Evolutionary conservation across 352 stramenopile genomes (phyloP).

Genomic region (Phytophthora hybrid): DNA sequence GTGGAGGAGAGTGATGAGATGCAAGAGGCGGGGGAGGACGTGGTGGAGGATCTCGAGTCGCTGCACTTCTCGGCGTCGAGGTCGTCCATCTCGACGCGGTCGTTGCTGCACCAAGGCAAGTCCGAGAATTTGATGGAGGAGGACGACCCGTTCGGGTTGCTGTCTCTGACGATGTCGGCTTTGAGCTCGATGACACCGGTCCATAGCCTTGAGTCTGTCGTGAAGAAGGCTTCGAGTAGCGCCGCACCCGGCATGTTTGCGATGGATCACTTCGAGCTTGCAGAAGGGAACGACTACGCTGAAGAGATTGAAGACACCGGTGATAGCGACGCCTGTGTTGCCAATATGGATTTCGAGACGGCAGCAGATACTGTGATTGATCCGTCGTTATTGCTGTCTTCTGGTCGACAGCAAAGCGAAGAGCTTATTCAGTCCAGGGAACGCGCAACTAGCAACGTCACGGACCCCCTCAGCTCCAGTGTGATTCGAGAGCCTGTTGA

Average conservation of each 20-base stretch:
- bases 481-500: constrained; percentile 7
- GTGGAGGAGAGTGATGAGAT: constrained; percentile 4
- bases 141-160: constrained; percentile 51
- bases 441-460: constrained; percentile 31
- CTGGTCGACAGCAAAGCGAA: constrained; percentile 6
- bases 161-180: constrained; percentile 59
- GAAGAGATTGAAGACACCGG: constrained; percentile 39
- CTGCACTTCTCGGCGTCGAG: constrained; percentile 24
- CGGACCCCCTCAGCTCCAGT: constrained; percentile 32
- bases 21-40: constrained; percentile 22
- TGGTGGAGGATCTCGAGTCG: constrained; percentile 37
- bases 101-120: constrained; percentile 48
- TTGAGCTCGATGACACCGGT: constrained; percentile 38
- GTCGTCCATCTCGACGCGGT: constrained; percentile 38
- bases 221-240: constrained; percentile 5
- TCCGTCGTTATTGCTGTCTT: constrained; percentile 18
- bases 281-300: constrained; percentile 27
- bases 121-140: constrained; percentile 52
- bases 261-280: constrained; percentile 60
- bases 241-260: constrained; percentile 51
- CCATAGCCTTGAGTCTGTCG: constrained; percentile 3
- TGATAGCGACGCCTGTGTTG: constrained; percentile 25
- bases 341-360: constrained; percentile 28
- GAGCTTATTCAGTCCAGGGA: constrained; percentile 9
- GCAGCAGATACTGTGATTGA: constrained; percentile 31